Percentiles rank a stretch among this genome's conserved stretches.
These are phyloP conservation scores for Paramecium octaurelia DNA, from an alignment of 73 alveolate genomes.

Conservation along the genomic window DNA sequence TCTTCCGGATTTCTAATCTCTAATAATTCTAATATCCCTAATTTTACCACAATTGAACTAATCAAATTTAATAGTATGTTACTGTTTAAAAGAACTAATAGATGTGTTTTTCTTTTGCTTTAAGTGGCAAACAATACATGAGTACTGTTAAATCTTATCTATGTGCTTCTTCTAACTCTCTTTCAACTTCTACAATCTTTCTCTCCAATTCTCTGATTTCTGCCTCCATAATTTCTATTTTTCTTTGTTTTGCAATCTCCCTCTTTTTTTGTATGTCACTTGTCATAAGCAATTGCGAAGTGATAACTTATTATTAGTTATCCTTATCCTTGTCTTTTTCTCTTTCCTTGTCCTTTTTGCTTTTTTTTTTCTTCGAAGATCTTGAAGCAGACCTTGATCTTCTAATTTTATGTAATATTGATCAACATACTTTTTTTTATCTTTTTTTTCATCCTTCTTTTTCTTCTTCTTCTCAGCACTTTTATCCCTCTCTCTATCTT, in stretches of 20 bases:
- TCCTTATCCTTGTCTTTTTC: not conserved
- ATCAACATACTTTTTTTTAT: not conserved
- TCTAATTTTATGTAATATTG: not conserved
- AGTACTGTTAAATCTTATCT: conserved; percentile 93
- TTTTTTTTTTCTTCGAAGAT: conserved; percentile 19
- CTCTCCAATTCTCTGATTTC: conserved; percentile 48
- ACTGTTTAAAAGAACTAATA: conserved; percentile 87
- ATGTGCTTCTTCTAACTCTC: conserved; percentile 90
- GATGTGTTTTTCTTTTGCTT: conserved; percentile 91
- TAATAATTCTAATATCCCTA: conserved; percentile 91
- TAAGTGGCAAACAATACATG: conserved; percentile 80
- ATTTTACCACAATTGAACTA: conserved; percentile 74
- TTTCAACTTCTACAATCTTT: conserved; percentile 64
- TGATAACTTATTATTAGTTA: not conserved
- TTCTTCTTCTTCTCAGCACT: conserved; percentile 5
- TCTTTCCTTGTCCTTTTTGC: not conserved
- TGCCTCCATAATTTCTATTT: conserved; percentile 38
- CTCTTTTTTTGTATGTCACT: conserved; percentile 39
- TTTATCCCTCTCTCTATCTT: conserved; percentile 3
- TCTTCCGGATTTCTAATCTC: conserved; percentile 91
- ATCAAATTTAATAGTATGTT: conserved; percentile 32
- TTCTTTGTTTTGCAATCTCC: conserved; percentile 27
- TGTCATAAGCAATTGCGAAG: not conserved
- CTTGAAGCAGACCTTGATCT: not conserved
- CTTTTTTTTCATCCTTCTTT: conserved; percentile 14